phyloP scores from a whole-genome alignment of 208 protist species.

The Trypanosoma rangeli region DNA sequence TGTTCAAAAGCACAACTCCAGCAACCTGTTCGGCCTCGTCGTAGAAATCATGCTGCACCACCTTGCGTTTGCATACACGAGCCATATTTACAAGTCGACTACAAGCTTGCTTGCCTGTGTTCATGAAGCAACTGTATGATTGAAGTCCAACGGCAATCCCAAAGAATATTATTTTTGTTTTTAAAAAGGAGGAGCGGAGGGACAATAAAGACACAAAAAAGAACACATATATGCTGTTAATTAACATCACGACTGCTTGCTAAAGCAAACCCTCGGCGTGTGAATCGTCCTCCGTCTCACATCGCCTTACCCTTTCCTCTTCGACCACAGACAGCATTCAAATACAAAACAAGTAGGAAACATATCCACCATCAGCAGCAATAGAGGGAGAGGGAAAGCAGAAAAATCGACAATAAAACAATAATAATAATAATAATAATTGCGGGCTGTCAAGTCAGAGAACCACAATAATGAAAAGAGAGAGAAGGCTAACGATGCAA shows the following conservation, averaged over 20 bases:
- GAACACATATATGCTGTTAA: no score
- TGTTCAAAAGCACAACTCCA: constrained; percentile 71
- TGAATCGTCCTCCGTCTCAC: no score
- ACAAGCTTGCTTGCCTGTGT: not conserved
- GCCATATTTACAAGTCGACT: not conserved
- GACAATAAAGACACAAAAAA: constrained; percentile 2
- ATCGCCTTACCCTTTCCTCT: no score
- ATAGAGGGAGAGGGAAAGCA: not conserved
- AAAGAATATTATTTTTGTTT: no score
- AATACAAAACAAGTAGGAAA: not conserved
- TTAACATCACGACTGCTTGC: no score
- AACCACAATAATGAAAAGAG: not conserved
- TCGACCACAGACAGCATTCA: no score
- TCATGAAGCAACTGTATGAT: not conserved
- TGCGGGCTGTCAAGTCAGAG: not conserved
- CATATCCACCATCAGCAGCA: not conserved
- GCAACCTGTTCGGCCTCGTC: constrained; percentile 34
- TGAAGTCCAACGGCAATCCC: constrained; percentile 7
- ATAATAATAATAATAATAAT: not conserved
- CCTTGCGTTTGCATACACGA: constrained; percentile 6
- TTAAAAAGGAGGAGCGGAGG: not conserved
- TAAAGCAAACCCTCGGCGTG: no score
- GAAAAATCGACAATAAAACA: not conserved
- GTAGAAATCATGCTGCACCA: constrained; percentile 32
- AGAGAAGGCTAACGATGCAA: not conserved